Base-by-base conservation (phyloP, 2,329 filamentous ascomycete species). In the Juglanconis sp. region DNA sequence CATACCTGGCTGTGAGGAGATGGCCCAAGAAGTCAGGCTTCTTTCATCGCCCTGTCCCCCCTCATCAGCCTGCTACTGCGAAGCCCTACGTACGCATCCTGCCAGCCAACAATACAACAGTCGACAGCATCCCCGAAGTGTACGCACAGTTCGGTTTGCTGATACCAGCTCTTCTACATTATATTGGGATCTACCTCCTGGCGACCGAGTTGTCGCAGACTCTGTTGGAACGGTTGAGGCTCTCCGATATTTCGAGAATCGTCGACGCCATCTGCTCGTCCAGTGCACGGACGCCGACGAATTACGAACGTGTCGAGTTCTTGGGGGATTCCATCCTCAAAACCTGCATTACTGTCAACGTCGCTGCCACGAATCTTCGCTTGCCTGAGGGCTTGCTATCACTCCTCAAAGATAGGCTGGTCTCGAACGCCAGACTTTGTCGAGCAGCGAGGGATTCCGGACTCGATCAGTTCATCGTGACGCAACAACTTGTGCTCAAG, bases 241-340 rank as follows among this genome's bases (percentile, higher is more conserved):
- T 94, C 40, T 71, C 72, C 0, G 73, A 89, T 64, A 64, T 84
- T 3, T 72, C 76, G 0, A 75, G 89, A 38, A 69, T 96, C 0
- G 70, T 86, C 1, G 87, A 85, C 9, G 92, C 93, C 1, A 87
- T 96, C 53, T 90, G 83, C 54, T 79, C 90, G 0, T 84, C 87
- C 0, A 79, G 79, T 1, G 86, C 90, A 0, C 69, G 73, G 2
- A 85, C 87, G 52, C 71, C 76, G 1, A 81, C 79, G 0, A 83
- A 96, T 65, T 97, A 97, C 69, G 89, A 98, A 67, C 81, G 89
- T 3, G 77, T 96, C 0, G 95, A 98, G 70, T 96, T 96, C 66
- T 76, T 97, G 0, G 95, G 95, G 0, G 94, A 98, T 68, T 87
- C 86, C 0, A 79, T 96, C 1, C 79, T 98, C 42, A 98, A 98